A percentile compares a stretch with the other conserved stretches of the same genome.
Evolutionary conservation across 1,139 yeast species (phyloP).

Genomic region (Blastobotrys capitulatus): DNA sequence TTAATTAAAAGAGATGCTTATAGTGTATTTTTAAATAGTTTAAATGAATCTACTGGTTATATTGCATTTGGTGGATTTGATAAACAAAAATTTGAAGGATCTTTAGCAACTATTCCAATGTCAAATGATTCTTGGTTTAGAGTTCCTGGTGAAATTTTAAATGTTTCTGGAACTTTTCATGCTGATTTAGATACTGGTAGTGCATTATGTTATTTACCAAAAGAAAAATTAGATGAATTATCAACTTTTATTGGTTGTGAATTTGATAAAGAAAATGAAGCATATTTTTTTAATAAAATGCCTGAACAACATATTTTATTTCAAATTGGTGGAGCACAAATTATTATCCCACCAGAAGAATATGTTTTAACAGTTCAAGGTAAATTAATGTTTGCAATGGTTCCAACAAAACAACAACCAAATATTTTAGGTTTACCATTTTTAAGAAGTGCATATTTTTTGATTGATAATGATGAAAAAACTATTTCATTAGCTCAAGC

Average conservation of each 20-base stretch:
- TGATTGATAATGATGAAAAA: slow-evolving; percentile 50
- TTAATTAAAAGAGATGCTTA: slow-evolving; percentile 42
- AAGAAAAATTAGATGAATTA: slow-evolving; percentile 21
- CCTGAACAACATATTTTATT: slow-evolving; percentile 18
- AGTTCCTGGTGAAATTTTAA: slow-evolving; percentile 14
- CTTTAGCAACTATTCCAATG: slow-evolving; percentile 44
- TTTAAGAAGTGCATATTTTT: slow-evolving; percentile 68
- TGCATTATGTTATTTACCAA: slow-evolving; percentile 52
- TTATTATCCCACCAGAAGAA: slow-evolving; percentile 26
- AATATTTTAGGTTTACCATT: slow-evolving; percentile 66
- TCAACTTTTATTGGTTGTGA: slow-evolving; percentile 22
- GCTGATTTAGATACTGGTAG: slow-evolving; percentile 60
- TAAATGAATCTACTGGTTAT: slow-evolving; percentile 29
- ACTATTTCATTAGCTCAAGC: slow-evolving; percentile 65
- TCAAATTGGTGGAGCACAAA: slow-evolving; percentile 25
- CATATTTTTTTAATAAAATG: slow-evolving; percentile 19
- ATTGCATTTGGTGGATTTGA: slow-evolving; percentile 52
- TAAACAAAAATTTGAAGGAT: slow-evolving; percentile 45
- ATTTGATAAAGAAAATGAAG: slow-evolving; percentile 3
- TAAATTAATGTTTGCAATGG: slow-evolving; percentile 20
- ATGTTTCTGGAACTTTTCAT: slow-evolving; percentile 21
- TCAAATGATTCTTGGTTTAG: slow-evolving; percentile 24
- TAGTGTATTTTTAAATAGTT: slow-evolving; percentile 28
- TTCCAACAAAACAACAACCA: slow-evolving; percentile 23
- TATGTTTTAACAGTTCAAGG: slow-evolving; percentile 12